Conservation (phyloP, 1,284 basidiomycete genomes). For the Coniferiporia sulphurascens region DNA sequence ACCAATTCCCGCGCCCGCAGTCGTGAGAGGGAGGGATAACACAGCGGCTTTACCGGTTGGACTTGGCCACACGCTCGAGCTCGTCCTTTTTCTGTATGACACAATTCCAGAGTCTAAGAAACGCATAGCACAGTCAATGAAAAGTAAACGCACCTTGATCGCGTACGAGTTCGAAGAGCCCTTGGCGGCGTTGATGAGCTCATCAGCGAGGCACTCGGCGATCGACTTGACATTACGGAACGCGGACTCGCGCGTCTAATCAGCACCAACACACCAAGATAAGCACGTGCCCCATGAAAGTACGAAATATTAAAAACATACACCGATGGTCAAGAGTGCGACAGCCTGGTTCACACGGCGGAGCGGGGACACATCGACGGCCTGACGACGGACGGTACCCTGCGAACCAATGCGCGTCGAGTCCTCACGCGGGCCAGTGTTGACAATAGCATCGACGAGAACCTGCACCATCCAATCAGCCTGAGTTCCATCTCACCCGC, state of each 20-base stretch:
- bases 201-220: slow-evolving; percentile 97
- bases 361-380: slow-evolving; percentile 98
- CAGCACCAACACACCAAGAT: slow-evolving; percentile 13
- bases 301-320: slow-evolving; percentile 37
- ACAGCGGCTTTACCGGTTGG: slow-evolving; percentile 78
- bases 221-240: slow-evolving; percentile 99
- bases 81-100: slow-evolving; percentile 80
- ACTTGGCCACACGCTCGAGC: slow-evolving; percentile 99
- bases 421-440: slow-evolving; percentile 99
- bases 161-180: slow-evolving; percentile 99
- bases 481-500: not conserved
- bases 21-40: not conserved
- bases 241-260: slow-evolving; percentile 94
- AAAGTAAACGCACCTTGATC: slow-evolving; percentile 71
- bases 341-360: slow-evolving; percentile 98
- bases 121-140: not conserved
- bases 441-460: slow-evolving; percentile 98
- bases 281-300: not conserved
- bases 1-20: not conserved
- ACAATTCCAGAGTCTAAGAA: slow-evolving; percentile 11
- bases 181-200: slow-evolving; percentile 99
- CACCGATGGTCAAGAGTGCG: slow-evolving; percentile 92
- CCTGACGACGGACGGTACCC: slow-evolving; percentile 99
- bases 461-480: slow-evolving; percentile 34
- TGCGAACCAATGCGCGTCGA: slow-evolving; percentile 99